phyloP scores from a whole-genome alignment of 305 asterid genomes.

The Fraxinus platypoda region DNA sequence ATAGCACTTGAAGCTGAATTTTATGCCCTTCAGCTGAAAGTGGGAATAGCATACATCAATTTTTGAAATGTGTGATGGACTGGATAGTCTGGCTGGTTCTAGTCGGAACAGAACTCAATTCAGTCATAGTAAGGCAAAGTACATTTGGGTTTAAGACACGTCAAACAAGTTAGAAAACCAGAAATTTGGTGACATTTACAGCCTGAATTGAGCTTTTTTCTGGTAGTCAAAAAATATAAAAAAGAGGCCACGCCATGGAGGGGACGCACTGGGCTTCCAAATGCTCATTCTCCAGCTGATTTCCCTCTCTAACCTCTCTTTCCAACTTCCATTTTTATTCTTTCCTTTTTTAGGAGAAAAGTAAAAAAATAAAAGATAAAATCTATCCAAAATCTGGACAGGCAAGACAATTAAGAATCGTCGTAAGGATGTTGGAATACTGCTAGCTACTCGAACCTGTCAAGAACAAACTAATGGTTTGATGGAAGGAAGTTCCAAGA shows the following conservation, averaged over 20 bases:
- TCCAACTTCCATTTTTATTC: not conserved
- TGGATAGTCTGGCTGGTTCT: not conserved
- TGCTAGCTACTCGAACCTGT: not conserved
- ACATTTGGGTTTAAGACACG: not conserved
- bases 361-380: not conserved
- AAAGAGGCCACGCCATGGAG: not conserved
- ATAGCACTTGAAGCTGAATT: not conserved
- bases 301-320: not conserved
- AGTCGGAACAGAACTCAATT: not conserved
- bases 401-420: not conserved
- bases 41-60: not conserved
- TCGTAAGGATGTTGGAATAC: not conserved
- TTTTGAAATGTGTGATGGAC: not conserved
- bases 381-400: not conserved
- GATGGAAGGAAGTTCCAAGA: not conserved
- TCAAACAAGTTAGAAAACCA: not conserved
- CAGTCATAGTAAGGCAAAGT: not conserved
- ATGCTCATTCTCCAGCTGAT: not conserved
- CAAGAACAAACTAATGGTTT: not conserved
- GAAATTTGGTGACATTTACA: not conserved
- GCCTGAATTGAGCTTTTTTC: not conserved
- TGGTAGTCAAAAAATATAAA: not conserved
- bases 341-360: not conserved
- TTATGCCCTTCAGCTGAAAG: not conserved
- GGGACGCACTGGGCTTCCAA: not conserved